Conservation (phyloP, 1,284 basidiomycete genomes). For the Puccinia novopanici region DNA sequence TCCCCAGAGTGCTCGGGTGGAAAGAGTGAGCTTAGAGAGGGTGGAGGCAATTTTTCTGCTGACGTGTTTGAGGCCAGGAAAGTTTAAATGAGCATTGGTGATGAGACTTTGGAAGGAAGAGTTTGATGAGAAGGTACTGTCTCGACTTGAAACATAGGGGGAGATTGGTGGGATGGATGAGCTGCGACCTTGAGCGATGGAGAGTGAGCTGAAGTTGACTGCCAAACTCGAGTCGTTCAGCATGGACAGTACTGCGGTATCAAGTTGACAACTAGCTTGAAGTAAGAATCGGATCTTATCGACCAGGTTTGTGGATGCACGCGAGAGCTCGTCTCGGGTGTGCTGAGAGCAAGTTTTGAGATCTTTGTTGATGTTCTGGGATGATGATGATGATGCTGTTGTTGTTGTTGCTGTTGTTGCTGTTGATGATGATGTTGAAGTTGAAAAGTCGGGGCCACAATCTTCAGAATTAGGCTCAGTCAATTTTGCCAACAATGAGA, state of each 20-base stretch:
- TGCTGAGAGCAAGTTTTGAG: not conserved
- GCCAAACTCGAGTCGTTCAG: constrained; percentile 54
- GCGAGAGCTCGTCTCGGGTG: constrained; percentile 31
- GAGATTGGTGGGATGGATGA: constrained; percentile 35
- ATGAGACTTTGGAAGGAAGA: constrained; percentile 34
- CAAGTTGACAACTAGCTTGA: constrained; percentile 40
- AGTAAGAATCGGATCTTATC: constrained; percentile 43
- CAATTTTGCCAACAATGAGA: constrained; percentile 15
- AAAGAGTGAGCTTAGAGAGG: constrained; percentile 62
- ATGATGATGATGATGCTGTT: not conserved
- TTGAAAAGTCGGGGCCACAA: not conserved
- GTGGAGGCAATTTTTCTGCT: constrained; percentile 62
- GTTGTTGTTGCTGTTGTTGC: no score
- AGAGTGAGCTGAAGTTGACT: constrained; percentile 64
- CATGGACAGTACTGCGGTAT: constrained; percentile 36
- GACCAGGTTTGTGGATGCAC: constrained; percentile 31
- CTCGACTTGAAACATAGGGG: constrained; percentile 44
- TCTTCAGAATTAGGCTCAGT: constrained; percentile 39
- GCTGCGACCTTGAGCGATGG: constrained; percentile 53
- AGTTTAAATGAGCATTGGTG: constrained; percentile 10
- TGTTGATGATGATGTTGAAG: not conserved
- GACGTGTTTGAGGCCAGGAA: constrained; percentile 58
- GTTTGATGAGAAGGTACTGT: constrained; percentile 42
- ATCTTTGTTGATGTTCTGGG: not conserved
- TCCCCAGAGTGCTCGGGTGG: constrained; percentile 59